Evolutionary conservation across 1,139 yeast species (phyloP), one percentile per base, ranked within the genome.

Genomic region (Pichia norvegensis): DNA sequence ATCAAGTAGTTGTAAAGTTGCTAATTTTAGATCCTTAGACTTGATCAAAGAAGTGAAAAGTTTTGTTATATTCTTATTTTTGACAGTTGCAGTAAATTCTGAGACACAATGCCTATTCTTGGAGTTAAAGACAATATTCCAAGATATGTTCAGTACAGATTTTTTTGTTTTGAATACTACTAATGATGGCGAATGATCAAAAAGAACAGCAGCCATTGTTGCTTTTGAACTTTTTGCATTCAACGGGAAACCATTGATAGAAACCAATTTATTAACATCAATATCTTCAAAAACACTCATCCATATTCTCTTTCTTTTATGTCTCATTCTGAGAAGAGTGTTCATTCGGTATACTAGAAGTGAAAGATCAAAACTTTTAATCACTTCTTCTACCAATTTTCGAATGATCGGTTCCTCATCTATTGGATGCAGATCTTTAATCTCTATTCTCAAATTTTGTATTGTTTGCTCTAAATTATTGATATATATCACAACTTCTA

Each of bases 341-440:
- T 48, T 48, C 33, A 48, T 29, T 23, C 48, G 38, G 23, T 44
- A 55, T 8, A 60, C 52, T 40, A 59, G 57, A 13, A 54, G 27
- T 3, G 64, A 55, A 2, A 58, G 36, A 43, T 61, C 37, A 10
- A 35, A 35, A 20, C 14, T 19, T 10, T 6, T 5, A 20, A 35
- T 35, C 10, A 23, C 16, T 19, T 35, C 11, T 9, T 17, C 8
- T 3, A 35, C n/a, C n/a, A 35, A 5, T 11, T 19, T 19, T 21
- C 23, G 37, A 10, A 35, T 20, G 5, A 35, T 16, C 10, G 22
- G 3, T 11, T 35, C 37, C 20, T 35, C 37, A 22, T 29, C 43
- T 10, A 40, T 36, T 8, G 42, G 25, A 10, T 19, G 9, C 10
- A 35, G 6, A 7, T 9, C 10, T 35, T 16, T 2, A 14, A 20